phyloP scores from a whole-genome alignment of 805 yeast genomes.

The Novakomyces olei region DNA sequence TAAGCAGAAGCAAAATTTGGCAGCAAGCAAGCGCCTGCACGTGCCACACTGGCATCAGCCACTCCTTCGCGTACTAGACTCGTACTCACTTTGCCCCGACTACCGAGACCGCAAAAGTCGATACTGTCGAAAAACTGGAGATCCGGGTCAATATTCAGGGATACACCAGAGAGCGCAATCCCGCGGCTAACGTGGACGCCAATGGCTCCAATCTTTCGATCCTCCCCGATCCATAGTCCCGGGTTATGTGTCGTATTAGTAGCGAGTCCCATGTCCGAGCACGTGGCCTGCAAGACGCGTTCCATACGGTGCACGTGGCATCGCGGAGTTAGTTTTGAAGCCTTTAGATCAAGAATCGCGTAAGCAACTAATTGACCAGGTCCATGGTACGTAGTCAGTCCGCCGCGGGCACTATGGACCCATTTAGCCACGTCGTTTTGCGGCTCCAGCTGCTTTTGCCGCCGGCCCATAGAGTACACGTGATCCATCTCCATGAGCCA shows the following conservation, averaged over 20 bases:
- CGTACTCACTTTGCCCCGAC: constrained; percentile 36
- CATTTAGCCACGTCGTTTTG: no score
- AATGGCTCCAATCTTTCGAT: constrained; percentile 58
- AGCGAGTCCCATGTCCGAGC: constrained; percentile 22
- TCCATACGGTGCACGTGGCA: constrained; percentile 49
- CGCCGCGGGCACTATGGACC: no score
- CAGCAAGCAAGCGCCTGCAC: no score
- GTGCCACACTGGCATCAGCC: background rate
- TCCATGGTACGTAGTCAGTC: constrained; percentile 92
- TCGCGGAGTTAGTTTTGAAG: constrained; percentile 31
- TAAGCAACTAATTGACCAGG: constrained; percentile 84
- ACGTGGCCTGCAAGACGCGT: constrained; percentile 28
- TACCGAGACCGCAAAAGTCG: constrained; percentile 76
- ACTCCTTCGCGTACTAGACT: constrained; percentile 19
- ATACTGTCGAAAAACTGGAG: constrained; percentile 45
- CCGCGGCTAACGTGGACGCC: constrained; percentile 74
- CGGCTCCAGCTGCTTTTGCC: no score
- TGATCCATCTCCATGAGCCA: no score
- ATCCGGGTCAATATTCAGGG: constrained; percentile 58
- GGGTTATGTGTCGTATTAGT: constrained; percentile 44
- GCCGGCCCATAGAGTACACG: no score
- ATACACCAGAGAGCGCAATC: constrained; percentile 75
- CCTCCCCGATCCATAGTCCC: constrained; percentile 57
- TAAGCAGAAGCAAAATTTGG: no score
- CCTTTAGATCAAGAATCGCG: constrained; percentile 47